A percentile compares a stretch with the other conserved stretches of the same genome.
These are phyloP conservation scores for Capronia epimyces DNA, from an alignment of 2,329 filamentous ascomycete species.

Conservation along the genomic window DNA sequence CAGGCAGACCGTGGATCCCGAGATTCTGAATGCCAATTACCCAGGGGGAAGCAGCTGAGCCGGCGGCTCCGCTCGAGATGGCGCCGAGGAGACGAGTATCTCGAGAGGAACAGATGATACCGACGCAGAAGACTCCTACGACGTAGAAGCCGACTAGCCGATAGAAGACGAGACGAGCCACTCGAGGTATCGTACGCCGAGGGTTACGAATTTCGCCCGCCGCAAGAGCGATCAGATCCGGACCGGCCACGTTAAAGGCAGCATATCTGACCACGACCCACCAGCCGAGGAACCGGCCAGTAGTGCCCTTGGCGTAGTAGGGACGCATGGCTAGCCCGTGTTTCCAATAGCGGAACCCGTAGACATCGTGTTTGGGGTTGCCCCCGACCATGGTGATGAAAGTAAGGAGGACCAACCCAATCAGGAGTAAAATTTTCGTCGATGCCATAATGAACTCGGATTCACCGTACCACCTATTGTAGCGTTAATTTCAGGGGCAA, in stretches of 20 bases:
- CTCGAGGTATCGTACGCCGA: slow-evolving; percentile 61
- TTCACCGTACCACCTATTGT: slow-evolving; percentile 58
- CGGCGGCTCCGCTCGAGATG: slow-evolving; percentile 37
- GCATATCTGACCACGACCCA: slow-evolving; percentile 67
- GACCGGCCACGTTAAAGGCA: slow-evolving; percentile 58
- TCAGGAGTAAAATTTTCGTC: slow-evolving; percentile 63
- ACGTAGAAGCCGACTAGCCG: slow-evolving; percentile 71
- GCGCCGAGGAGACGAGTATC: slow-evolving; percentile 54
- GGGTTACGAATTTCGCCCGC: slow-evolving; percentile 66
- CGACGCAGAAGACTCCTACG: slow-evolving; percentile 63
- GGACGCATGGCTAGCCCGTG: slow-evolving; percentile 62
- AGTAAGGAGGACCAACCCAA: slow-evolving; percentile 65
- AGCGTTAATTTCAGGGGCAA: not conserved
- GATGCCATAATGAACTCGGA: slow-evolving; percentile 64
- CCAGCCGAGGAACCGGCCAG: slow-evolving; percentile 50
- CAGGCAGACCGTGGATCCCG: slow-evolving; percentile 48
- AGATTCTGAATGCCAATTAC: slow-evolving; percentile 58
- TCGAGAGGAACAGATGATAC: slow-evolving; percentile 63
- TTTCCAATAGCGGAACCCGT: slow-evolving; percentile 62
- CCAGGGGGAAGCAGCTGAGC: slow-evolving; percentile 55
- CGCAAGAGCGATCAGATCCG: slow-evolving; percentile 56
- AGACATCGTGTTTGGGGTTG: slow-evolving; percentile 63
- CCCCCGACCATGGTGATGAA: slow-evolving; percentile 76
- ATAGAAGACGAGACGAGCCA: slow-evolving; percentile 70
- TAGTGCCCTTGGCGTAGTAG: slow-evolving; percentile 57